phyloP scores from a whole-genome alignment of 2,329 filamentous ascomycete genomes.

The Claviceps capensis region DNA sequence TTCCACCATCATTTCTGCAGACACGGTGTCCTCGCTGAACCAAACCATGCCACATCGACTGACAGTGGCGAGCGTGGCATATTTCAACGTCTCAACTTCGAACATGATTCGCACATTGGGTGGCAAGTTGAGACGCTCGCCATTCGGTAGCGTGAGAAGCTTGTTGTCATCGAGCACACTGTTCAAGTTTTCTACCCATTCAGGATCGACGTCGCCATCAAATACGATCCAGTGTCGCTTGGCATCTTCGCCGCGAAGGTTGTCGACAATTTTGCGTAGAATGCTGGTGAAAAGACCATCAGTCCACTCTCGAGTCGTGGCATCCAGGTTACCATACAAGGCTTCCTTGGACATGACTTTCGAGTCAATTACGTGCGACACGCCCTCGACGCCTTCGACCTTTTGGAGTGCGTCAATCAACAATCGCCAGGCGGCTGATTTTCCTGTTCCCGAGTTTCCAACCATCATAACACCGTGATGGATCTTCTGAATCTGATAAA shows the following conservation, averaged over 20 bases:
- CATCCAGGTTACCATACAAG: constrained; percentile 88
- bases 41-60: constrained; percentile 99
- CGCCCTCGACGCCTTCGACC: constrained; percentile 82
- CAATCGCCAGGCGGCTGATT: constrained; percentile 89
- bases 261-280: constrained; percentile 95
- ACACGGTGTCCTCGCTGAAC: constrained; percentile 98
- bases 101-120: constrained; percentile 98
- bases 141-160: constrained; percentile 88
- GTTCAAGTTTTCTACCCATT: constrained; percentile 99
- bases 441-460: constrained; percentile 91
- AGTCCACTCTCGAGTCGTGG: constrained; percentile 96
- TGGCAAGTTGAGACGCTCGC: constrained; percentile 90
- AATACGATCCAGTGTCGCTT: constrained; percentile 99
- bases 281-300: constrained; percentile 98
- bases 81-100: constrained; percentile 94
- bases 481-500: constrained; percentile 95
- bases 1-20: constrained; percentile 77
- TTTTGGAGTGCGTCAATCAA: constrained; percentile 82
- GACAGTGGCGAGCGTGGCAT: constrained; percentile 95
- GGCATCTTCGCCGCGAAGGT: constrained; percentile 87
- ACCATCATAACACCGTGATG: constrained; percentile 99
- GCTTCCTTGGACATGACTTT: constrained; percentile 99
- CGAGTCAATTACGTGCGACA: constrained; percentile 94
- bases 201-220: constrained; percentile 95
- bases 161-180: constrained; percentile 99